Conservation (phyloP, 2,329 filamentous ascomycete species). For the Dactylonectria macrodidyma region DNA sequence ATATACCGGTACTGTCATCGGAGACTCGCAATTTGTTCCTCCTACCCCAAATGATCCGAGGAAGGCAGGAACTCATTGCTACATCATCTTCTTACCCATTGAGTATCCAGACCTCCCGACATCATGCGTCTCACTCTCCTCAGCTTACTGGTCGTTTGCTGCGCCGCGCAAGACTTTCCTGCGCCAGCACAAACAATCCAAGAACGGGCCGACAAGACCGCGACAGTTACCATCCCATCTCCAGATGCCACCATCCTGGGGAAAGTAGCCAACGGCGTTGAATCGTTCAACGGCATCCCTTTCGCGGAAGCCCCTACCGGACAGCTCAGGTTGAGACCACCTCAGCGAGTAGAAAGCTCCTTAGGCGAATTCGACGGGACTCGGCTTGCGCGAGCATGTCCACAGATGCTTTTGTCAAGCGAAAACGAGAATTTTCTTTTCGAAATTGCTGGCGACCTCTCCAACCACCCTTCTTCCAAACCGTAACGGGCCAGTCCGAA, state of each 20-base stretch:
- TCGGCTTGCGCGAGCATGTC: slow-evolving; percentile 65
- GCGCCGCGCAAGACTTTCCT: too few species aligned
- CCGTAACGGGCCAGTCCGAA: slow-evolving; percentile 60
- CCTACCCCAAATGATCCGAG: too few species aligned
- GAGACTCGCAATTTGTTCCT: too few species aligned
- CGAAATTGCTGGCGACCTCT: slow-evolving; percentile 55
- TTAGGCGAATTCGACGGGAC: slow-evolving; percentile 69
- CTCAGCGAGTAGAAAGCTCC: slow-evolving; percentile 63
- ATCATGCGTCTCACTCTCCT: too few species aligned
- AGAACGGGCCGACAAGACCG: background rate
- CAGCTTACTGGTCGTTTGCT: too few species aligned
- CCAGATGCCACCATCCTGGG: too few species aligned
- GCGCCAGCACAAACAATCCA: background rate
- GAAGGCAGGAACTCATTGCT: too few species aligned
- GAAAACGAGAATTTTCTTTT: slow-evolving; percentile 52
- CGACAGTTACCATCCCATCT: background rate
- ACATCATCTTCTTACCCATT: too few species aligned
- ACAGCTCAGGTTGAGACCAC: slow-evolving; percentile 71
- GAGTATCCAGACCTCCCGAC: too few species aligned
- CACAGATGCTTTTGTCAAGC: slow-evolving; percentile 69
- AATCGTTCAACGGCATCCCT: slow-evolving; percentile 75
- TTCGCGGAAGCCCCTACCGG: slow-evolving; percentile 74
- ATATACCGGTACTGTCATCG: too few species aligned
- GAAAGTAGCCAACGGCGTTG: slow-evolving; percentile 53
- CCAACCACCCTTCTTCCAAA: slow-evolving; percentile 61